Evolutionary conservation across 2,329 filamentous ascomycete genomes (phyloP).

Genomic region (Leptographium radiaticola): DNA sequence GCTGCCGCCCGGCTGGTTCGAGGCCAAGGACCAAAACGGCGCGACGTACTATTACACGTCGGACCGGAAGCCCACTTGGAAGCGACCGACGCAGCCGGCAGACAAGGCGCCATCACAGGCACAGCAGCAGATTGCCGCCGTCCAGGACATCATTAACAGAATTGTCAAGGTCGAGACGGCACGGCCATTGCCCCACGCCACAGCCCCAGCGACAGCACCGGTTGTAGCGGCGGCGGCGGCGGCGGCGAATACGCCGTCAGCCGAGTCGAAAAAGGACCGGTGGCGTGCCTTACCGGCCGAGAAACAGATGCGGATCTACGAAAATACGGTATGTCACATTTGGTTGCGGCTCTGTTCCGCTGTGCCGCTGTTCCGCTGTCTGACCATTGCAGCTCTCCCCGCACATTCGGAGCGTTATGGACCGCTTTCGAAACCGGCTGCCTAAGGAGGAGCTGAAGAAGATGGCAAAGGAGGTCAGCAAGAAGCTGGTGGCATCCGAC

Average conservation of each 20-base stretch:
- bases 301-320: conserved; percentile 91
- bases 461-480: conserved; percentile 55
- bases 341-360: background rate
- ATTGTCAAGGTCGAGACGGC: conserved; percentile 55
- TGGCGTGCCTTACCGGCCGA: conserved; percentile 60
- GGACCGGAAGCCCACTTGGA: conserved; percentile 69
- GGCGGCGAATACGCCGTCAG: conserved; percentile 15
- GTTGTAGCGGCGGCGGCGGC: conserved; percentile 43
- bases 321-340: conserved; percentile 60
- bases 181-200: conserved; percentile 37
- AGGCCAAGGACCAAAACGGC: conserved; percentile 57
- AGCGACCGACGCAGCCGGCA: conserved; percentile 57
- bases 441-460: conserved; percentile 63
- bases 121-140: conserved; percentile 51
- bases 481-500: conserved; percentile 83
- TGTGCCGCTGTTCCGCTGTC: conserved; percentile 16
- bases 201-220: conserved; percentile 32
- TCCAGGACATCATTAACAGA: conserved; percentile 76
- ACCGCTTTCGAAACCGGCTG: conserved; percentile 77
- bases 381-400: conserved; percentile 54
- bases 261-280: conserved; percentile 53
- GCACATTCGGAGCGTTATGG: conserved; percentile 71
- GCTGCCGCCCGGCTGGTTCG: conserved; percentile 77
- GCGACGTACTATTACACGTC: conserved; percentile 78
- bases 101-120: conserved; percentile 53